Evolutionary conservation across 805 yeast genomes (phyloP), one percentile per base, ranked within the genome.

Genomic region (Kurtzmaniella cleridarum): DNA sequence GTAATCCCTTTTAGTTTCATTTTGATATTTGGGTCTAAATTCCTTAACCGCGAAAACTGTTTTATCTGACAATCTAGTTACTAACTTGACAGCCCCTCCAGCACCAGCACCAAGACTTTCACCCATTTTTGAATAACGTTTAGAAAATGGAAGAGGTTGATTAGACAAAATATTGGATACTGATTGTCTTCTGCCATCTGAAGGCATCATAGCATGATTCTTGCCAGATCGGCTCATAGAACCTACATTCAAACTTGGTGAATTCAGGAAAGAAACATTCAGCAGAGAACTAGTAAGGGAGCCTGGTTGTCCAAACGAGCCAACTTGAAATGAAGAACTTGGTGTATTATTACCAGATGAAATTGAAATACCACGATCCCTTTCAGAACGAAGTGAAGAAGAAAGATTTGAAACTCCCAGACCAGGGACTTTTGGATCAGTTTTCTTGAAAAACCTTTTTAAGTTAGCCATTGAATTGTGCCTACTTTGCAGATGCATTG

Each of bases 81-180:
- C 71, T 33, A 84, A 64, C 48, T 84, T 71, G n/a, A 85, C 95
- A 1, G 89, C 77, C 5, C 95, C 95, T 35, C 95, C 95, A 10
- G 93, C 95, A 41, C 95, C 95, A 1, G 88, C 79, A 13, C 95
- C 95, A 34, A 85, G 59, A 41, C 81, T 73, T 54, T 82, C 81
- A 36, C 91, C 90, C 44, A 82, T 58, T 47, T 77, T 81, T 40
- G 91, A 87, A 55, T 84, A 85, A 51, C 84, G 80, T 42, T 62
- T 63, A 30, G 60, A 49, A 45, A 56, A 53, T 34, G 69, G 60
- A 41, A 61, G 45, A 41, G 51, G 47, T 45, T 59, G 54, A 36
- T 47, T 53, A 38, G 47, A 53, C 17, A 60, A 43, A 5, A 59
- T 35, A 3, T 56, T 54, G 44, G 59, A 59, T 24, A 63, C 69